Evolutionary conservation across 129 eudicot species (phyloP).

Genomic region (Arctium minus): DNA sequence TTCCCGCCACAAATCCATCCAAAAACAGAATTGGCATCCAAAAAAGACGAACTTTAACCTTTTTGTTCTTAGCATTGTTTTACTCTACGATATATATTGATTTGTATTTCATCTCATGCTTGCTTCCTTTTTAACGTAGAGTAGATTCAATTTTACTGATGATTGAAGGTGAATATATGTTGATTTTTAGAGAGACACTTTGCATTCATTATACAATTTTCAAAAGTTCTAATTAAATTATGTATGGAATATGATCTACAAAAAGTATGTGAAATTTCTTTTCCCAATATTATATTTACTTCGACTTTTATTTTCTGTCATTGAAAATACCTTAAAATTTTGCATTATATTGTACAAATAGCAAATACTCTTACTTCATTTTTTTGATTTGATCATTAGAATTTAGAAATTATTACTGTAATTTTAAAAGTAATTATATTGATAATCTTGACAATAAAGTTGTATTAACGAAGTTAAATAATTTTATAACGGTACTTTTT

Average conservation of each 20-base stretch:
- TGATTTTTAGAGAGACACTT: not conserved
- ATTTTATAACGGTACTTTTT: not conserved
- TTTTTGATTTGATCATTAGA: no score
- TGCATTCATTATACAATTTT: not conserved
- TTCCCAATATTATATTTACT: no score
- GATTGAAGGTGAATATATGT: not conserved
- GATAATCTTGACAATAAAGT: no score
- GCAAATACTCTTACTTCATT: not conserved
- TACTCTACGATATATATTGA: not conserved
- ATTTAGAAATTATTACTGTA: no score
- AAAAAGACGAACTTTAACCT: slow-evolving; percentile 50
- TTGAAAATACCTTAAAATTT: no score
- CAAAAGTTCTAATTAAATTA: not conserved
- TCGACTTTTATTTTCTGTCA: no score
- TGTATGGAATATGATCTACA: not conserved
- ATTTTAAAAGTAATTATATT: no score
- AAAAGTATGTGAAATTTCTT: not conserved
- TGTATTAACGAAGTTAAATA: no score
- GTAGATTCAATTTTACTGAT: not conserved
- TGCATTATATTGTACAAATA: not conserved
- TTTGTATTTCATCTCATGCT: not conserved
- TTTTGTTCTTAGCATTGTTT: not conserved
- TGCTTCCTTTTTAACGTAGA: not conserved
- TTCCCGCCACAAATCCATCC: not conserved
- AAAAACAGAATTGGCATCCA: not conserved